Conservation (phyloP, 2,329 filamentous ascomycete genomes). For the Aureobasidium melanogenum region DNA sequence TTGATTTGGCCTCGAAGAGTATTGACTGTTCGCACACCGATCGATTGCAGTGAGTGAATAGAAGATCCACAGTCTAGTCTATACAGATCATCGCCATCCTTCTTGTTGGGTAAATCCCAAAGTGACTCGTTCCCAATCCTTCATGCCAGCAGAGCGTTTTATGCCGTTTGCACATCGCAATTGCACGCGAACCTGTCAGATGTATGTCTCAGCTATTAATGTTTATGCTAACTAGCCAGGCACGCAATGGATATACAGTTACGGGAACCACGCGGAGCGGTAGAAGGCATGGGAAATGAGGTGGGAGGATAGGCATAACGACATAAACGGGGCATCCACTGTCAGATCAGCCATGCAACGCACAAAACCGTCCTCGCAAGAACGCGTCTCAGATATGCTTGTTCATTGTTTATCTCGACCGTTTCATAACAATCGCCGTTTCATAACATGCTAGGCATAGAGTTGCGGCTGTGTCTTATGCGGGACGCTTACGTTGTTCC, state of each 20-base stretch:
- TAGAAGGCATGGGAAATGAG: not conserved
- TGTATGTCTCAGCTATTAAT: not conserved
- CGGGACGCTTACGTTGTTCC: not conserved
- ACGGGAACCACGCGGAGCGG: slow-evolving; percentile 5
- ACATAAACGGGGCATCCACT: not conserved
- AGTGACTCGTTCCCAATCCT: not conserved
- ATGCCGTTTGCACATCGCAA: slow-evolving; percentile 1
- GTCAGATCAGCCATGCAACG: not conserved
- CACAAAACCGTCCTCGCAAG: not conserved
- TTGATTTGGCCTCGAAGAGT: not conserved
- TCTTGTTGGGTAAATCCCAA: not conserved
- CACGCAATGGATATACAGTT: not conserved
- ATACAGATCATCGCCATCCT: not conserved
- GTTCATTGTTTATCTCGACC: slow-evolving; percentile 3
- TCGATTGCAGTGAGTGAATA: not conserved
- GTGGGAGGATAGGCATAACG: not conserved
- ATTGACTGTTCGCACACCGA: not conserved
- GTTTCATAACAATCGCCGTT: slow-evolving; percentile 9
- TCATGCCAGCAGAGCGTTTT: not conserved
- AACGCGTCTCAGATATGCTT: slow-evolving; percentile 8
- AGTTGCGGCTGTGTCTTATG: not conserved
- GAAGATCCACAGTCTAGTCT: not conserved
- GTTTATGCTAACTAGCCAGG: not conserved
- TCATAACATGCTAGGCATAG: not conserved
- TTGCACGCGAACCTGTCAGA: not conserved